Base-by-base conservation (phyloP, 768 basidiomycete species). In the Russula foetens region DNA sequence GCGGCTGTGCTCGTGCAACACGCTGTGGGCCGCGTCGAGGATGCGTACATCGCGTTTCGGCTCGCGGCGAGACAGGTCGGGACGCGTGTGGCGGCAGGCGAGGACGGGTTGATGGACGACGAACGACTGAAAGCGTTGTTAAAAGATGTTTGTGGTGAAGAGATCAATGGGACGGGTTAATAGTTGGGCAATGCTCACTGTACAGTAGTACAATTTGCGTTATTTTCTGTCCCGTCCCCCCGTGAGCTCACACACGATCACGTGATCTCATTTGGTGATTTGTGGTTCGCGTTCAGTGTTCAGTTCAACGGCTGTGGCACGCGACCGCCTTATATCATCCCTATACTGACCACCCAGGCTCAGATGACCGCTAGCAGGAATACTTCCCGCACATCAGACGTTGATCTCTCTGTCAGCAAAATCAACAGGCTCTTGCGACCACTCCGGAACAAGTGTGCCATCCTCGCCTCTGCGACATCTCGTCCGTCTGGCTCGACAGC, bases 1-100 rank as follows among this genome's bases (percentile, higher is more conserved):
- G 88, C 88, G 33, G 76, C 76, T 2, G 86, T 98, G 8, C 75
- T 98, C 55, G 72, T 97, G 29, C 80, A 81, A 31, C 92, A 94
- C 64, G 78, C 90, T 26, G 77, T 84, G 71, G 89, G 88, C 47
- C 81, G 84, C 33, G 79, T 97, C 19, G 79, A 84, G 63, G 85
- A 88, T 53, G 81, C 81, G 35, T 97, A 95, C 72, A 77, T 79
- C 66, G 77, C 78, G 26, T 97, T 92, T 75, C 74, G 84, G 65
- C 85, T 89, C 46, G 75, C 81, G 23, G 77, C 84, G 17, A 59
- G 75, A 77, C 79, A 73, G 71, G 80, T 78, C 69, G 75, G 77
- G 59, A 73, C 73, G 7, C 75, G 75, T 2, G 70, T 63, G 53
- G 66, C 73, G 60, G 71, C 68, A 49, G 70, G 48, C 7, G 23